phyloP scores from a whole-genome alignment of 177 flowering plant species.

The Telopea speciosissima region DNA sequence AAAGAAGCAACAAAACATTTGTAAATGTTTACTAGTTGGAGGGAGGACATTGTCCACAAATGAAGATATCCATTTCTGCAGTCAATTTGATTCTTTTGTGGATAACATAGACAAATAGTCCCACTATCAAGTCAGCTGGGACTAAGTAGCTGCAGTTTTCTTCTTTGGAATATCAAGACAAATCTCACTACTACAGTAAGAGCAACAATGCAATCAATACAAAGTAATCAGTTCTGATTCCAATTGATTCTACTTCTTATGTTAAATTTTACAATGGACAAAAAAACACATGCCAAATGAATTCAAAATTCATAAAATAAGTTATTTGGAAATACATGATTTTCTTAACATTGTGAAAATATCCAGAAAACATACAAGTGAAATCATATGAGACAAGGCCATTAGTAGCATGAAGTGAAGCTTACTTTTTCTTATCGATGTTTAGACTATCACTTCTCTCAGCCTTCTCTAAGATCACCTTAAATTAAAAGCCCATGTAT shows the following conservation, averaged over 20 bases:
- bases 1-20: neutral
- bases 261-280: too few species aligned
- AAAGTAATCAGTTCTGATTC: neutral
- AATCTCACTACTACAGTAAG: neutral
- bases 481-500: conserved; percentile 14
- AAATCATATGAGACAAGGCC: neutral
- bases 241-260: neutral
- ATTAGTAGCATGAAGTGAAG: neutral
- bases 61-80: conserved; percentile 45
- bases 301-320: too few species aligned
- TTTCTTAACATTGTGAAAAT: too few species aligned
- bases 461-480: conserved; percentile 97
- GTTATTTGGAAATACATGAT: too few species aligned
- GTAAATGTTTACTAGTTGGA: conserved; percentile 32
- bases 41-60: conserved; percentile 48
- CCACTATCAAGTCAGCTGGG: conserved; percentile 44
- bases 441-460: conserved; percentile 87
- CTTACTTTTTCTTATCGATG: conserved; percentile 96
- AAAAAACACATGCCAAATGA: too few species aligned
- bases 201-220: too few species aligned
- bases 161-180: neutral
- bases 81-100: conserved; percentile 42
- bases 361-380: neutral
- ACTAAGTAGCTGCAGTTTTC: conserved; percentile 34
- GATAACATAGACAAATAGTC: conserved; percentile 44